Evolutionary conservation across 2,329 filamentous ascomycete species (phyloP).

Genomic region (Apiospora marii): DNA sequence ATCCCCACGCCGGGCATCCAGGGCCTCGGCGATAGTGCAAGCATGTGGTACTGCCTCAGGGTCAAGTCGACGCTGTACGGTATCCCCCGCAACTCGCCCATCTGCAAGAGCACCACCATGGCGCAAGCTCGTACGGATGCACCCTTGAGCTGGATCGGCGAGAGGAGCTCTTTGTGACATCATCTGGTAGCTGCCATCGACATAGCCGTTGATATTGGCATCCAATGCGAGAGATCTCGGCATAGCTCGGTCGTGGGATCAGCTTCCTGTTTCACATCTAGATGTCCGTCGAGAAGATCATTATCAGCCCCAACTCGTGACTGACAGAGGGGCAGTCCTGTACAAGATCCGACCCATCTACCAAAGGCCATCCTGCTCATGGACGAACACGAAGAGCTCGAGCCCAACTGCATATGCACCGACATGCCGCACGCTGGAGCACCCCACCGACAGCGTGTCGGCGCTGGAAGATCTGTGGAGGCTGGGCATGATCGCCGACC

Average conservation of each 20-base stretch:
- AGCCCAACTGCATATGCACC: conserved; percentile 38
- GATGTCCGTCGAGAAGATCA: background rate
- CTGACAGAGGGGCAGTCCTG: conserved; percentile 32
- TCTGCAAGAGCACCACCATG: conserved; percentile 56
- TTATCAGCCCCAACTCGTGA: background rate
- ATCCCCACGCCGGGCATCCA: conserved; percentile 50
- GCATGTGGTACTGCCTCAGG: conserved; percentile 55
- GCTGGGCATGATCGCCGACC: conserved; percentile 56
- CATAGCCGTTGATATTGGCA: conserved; percentile 62
- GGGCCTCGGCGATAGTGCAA: conserved; percentile 47
- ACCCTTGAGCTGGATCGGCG: conserved; percentile 56
- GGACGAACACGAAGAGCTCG: conserved; percentile 60
- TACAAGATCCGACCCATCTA: conserved; percentile 65
- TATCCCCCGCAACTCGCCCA: conserved; percentile 47
- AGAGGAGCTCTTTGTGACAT: conserved; percentile 62
- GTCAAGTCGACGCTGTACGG: conserved; percentile 51
- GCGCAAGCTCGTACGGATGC: conserved; percentile 62
- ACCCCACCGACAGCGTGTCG: conserved; percentile 51
- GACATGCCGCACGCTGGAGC: conserved; percentile 34
- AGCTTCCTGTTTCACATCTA: conserved; percentile 47
- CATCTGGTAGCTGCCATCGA: conserved; percentile 64
- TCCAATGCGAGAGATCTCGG: conserved; percentile 48
- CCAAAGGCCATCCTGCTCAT: conserved; percentile 55
- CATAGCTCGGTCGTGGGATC: background rate
- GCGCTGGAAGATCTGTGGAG: conserved; percentile 51